These are phyloP conservation scores for Albatrellus sp. DNA, from an alignment of 1,284 basidiomycete genomes.

Conservation along the genomic window DNA sequence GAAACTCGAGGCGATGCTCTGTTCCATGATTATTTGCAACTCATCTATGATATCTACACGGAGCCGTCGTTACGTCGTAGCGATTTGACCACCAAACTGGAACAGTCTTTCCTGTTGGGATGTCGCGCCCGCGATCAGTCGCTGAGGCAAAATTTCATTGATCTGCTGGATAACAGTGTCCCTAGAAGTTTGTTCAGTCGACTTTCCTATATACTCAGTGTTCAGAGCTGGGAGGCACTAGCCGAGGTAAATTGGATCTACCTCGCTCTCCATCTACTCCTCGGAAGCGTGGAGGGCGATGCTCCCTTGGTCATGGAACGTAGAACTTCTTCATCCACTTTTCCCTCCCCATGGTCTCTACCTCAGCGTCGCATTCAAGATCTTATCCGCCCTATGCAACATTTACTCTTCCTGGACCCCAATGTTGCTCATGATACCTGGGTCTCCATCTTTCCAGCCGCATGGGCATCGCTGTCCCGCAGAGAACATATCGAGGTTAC, in stretches of 20 bases:
- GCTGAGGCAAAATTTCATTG: conserved; percentile 82
- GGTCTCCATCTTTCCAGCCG: conserved; percentile 84
- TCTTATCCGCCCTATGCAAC: conserved; percentile 70
- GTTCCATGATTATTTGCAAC: conserved; percentile 77
- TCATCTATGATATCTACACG: conserved; percentile 93
- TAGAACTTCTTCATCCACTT: conserved; percentile 19
- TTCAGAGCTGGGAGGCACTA: conserved; percentile 93
- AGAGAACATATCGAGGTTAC: conserved; percentile 86
- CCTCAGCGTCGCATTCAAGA: conserved; percentile 40
- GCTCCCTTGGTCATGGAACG: conserved; percentile 25
- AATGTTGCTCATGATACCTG: conserved; percentile 76
- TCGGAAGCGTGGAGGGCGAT: conserved; percentile 74
- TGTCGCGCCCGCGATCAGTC: conserved; percentile 75
- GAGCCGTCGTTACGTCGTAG: conserved; percentile 79
- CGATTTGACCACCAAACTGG: conserved; percentile 88
- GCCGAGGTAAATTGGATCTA: conserved; percentile 95
- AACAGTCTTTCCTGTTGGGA: conserved; percentile 89
- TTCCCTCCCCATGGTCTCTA: conserved; percentile 21
- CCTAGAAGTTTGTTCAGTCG: conserved; percentile 75
- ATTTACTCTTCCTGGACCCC: conserved; percentile 74
- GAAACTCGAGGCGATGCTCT: conserved; percentile 70
- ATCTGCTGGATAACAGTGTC: conserved; percentile 83
- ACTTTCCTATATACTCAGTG: conserved; percentile 83
- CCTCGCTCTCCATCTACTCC: conserved; percentile 80
- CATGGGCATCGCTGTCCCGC: conserved; percentile 79